phyloP scores from a whole-genome alignment of 306 rosid species.

The Lupinus albus region DNA sequence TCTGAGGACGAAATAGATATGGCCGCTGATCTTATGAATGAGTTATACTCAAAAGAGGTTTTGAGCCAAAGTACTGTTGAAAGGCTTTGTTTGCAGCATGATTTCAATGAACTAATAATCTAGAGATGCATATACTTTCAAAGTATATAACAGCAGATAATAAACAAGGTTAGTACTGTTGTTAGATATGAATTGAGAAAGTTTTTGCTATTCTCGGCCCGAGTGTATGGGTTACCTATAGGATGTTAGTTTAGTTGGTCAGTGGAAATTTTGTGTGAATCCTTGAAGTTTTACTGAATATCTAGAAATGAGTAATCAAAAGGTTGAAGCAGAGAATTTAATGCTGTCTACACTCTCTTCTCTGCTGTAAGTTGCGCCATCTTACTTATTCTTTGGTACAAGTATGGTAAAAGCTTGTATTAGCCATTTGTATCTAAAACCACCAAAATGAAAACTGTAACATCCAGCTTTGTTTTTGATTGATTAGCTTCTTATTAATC shows the following conservation, averaged over 20 bases:
- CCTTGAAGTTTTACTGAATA: conserved; percentile 43
- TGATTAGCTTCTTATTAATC: background rate
- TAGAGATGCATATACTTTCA: conserved; percentile 29
- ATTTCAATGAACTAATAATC: conserved; percentile 52
- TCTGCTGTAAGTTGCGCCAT: conserved; percentile 12
- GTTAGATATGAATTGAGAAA: conserved; percentile 32
- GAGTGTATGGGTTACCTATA: conserved; percentile 22
- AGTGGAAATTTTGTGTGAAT: conserved; percentile 28
- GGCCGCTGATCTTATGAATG: conserved; percentile 63
- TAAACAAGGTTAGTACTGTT: conserved; percentile 34
- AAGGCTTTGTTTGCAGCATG: conserved; percentile 73
- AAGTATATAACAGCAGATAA: conserved; percentile 34
- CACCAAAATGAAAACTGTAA: background rate
- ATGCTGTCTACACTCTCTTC: background rate
- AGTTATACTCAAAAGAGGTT: conserved; percentile 57
- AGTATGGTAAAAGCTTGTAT: conserved; percentile 2
- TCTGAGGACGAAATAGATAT: conserved; percentile 66
- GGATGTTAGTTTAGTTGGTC: conserved; percentile 5
- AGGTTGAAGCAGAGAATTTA: conserved; percentile 14
- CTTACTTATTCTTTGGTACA: conserved; percentile 11
- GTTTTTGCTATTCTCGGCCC: conserved; percentile 22
- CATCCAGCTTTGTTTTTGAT: background rate
- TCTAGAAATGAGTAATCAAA: conserved; percentile 37
- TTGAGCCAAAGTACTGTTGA: conserved; percentile 68
- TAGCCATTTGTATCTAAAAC: conserved; percentile 13